Evolutionary conservation across 2,329 filamentous ascomycete species (phyloP).

Genomic region (Colletotrichum noveboracense): DNA sequence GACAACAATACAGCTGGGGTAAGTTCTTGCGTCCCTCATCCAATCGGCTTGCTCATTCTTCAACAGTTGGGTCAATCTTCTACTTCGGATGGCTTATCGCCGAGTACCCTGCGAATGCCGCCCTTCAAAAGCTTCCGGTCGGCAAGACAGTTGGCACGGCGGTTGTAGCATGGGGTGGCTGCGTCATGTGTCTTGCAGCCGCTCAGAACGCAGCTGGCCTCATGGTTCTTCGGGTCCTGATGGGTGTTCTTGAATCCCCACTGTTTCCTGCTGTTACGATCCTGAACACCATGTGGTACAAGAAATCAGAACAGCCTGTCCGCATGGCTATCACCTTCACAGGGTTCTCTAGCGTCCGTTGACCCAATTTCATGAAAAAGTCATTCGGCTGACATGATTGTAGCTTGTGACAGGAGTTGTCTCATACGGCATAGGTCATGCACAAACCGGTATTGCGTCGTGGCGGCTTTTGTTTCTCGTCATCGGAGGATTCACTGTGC

Average conservation of each 20-base stretch:
- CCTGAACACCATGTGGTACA: not conserved
- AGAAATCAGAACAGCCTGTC: not conserved
- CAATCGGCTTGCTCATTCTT: not conserved
- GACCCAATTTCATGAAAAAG: rapidly evolving
- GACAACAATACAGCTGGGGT: conserved; percentile 7
- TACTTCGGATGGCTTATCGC: not conserved
- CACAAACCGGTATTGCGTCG: not conserved
- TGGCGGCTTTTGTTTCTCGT: not conserved
- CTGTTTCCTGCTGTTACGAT: not conserved
- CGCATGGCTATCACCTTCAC: not conserved
- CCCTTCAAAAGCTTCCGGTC: not conserved
- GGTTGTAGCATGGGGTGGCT: not conserved
- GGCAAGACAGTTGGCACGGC: not conserved
- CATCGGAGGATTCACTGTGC: not conserved
- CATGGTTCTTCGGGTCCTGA: not conserved
- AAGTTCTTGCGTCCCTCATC: not conserved
- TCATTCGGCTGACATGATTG: not conserved
- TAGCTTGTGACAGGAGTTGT: not conserved
- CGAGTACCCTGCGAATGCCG: not conserved
- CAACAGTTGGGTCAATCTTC: not conserved
- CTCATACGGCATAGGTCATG: not conserved
- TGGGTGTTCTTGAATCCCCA: not conserved
- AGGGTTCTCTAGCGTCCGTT: not conserved
- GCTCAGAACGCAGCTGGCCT: not conserved
- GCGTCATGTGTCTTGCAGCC: not conserved